phyloP scores from a whole-genome alignment of 139 green algal genomes.

The Pleodorina starrii region DNA sequence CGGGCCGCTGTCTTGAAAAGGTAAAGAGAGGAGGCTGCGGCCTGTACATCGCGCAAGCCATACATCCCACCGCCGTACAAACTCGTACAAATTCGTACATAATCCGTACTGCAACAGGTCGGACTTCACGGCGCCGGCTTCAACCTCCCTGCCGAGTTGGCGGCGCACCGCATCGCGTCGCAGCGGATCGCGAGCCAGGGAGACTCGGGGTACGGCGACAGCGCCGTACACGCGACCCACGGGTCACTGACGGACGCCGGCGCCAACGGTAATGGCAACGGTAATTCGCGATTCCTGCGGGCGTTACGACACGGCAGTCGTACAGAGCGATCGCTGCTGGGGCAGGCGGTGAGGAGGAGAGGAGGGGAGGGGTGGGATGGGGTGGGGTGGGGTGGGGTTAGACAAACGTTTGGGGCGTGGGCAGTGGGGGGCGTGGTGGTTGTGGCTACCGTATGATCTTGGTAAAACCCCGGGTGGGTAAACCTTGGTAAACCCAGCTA shows the following conservation, averaged over 20 bases:
- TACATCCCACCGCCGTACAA: too few relatives aligned
- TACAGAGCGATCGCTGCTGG: neutral
- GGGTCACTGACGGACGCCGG: neutral
- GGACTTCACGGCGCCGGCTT: conserved; percentile 27
- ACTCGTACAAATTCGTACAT: neutral
- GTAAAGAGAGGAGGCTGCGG: too few relatives aligned
- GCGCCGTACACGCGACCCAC: neutral
- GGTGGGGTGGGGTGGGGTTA: too few relatives aligned
- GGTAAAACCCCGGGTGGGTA: too few relatives aligned
- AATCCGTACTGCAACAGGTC: conserved; percentile 12
- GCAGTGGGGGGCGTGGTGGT: too few relatives aligned
- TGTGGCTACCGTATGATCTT: too few relatives aligned
- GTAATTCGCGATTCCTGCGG: neutral
- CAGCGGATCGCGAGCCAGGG: neutral
- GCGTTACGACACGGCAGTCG: neutral
- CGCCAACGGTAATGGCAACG: neutral
- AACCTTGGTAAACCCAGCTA: too few relatives aligned
- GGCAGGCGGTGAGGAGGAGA: conserved; percentile 10
- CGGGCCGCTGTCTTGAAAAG: too few relatives aligned
- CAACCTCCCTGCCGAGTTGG: conserved; percentile 33
- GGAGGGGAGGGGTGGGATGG: too few relatives aligned
- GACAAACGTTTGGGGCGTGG: too few relatives aligned
- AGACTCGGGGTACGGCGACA: neutral
- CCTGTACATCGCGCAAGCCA: too few relatives aligned
- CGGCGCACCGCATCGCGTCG: conserved; percentile 14